Base-by-base conservation (phyloP, 2,329 filamentous ascomycete genomes). In the Calonectria fujianensis region DNA sequence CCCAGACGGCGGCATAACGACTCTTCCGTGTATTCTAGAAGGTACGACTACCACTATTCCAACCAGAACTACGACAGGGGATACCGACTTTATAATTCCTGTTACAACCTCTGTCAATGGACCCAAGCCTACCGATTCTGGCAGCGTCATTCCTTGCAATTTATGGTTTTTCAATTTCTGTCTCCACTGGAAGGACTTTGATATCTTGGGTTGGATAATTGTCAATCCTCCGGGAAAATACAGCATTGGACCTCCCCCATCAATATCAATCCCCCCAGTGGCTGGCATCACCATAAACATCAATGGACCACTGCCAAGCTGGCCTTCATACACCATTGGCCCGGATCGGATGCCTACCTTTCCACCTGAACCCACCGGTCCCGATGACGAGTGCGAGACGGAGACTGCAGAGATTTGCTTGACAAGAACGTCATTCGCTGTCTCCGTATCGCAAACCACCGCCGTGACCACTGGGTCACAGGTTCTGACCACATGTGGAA, bases 281-380 rank as follows among this genome's bases (percentile, higher is more conserved):
- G 48, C 48, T n/a, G 32, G 32, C 5, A 45, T 69, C 50, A 69
- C 50, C 2, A 24, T 69, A 31, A 51, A 69, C 14, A 32, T 69
- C 9, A 45, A 29, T 2, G 65, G 65, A 29, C 48, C 48, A 20
- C 41, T 57, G 10, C 27, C 51, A 4, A 13, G 8, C 4, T 69
- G 65, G 65, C 65, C 65, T 10, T 18, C n/a, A 18, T 69, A 45
- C 24, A 69, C 65, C 16, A 69, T 69, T n/a, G 65, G 65, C 7
- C 51, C 65, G 10, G 65, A 69, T 45, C 35, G 51, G 7, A 32
- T 57, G 24, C 65, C 65, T 18, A 57, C 65, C 13, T 69, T 69
- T 37, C 51, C 65, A 9, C 51, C 65, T 4, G 51, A 69, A 27
- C 50, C 63, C 10, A 35, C 32, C 32, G 32, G 32, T n/a, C 63